Evolutionary conservation across 441 rosid species (phyloP).

Genomic region (Kokia cookei): DNA sequence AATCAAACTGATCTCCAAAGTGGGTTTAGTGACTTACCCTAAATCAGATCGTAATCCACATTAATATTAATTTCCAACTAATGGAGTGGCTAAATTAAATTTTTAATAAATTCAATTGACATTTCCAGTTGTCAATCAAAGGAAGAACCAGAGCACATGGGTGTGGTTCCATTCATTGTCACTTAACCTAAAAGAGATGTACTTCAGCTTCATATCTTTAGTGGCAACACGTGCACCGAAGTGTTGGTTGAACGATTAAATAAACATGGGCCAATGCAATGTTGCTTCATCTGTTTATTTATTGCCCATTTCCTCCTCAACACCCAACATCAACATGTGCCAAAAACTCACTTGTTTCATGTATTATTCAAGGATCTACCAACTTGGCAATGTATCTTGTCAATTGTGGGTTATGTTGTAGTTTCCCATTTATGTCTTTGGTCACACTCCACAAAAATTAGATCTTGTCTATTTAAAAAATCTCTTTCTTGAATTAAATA

Average conservation of each 20-base stretch:
- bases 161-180: not conserved
- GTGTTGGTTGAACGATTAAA: not conserved
- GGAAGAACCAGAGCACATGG: not conserved
- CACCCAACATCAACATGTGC: not conserved
- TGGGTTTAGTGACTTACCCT: not conserved
- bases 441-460: not conserved
- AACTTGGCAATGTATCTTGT: not conserved
- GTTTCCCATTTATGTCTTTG: not conserved
- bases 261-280: not conserved
- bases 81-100: not conserved
- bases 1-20: not conserved
- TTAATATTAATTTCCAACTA: not conserved
- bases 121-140: not conserved
- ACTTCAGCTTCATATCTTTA: too few species aligned
- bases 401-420: not conserved
- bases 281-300: not conserved
- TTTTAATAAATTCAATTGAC: not conserved
- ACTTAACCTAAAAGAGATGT: not conserved
- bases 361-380: not conserved
- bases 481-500: not conserved
- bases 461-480: not conserved
- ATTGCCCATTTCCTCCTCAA: not conserved
- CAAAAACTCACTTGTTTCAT: not conserved
- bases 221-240: not conserved
- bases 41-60: not conserved